Evolutionary conservation across 371 early-diverging fungal species (phyloP).

Genomic region (Mucor racemosus): DNA sequence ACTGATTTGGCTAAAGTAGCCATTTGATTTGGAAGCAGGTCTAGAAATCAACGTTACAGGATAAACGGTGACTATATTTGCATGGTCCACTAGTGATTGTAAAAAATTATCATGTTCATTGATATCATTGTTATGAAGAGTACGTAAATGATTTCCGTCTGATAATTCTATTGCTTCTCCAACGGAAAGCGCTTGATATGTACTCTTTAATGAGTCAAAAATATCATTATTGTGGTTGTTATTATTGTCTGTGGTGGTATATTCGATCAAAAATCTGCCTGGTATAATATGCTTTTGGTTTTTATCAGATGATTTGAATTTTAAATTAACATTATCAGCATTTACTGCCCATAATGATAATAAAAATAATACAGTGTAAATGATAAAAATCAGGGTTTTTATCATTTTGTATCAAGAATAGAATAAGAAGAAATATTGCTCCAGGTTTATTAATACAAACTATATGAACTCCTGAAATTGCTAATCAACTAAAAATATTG

Average conservation of each 20-base stretch:
- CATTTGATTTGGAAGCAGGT: constrained; percentile 11
- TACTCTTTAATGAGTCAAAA: background rate
- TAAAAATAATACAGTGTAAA: too few relatives aligned
- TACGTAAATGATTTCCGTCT: background rate
- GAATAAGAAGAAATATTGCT: too few relatives aligned
- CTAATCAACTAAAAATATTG: too few relatives aligned
- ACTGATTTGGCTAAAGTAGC: constrained; percentile 12
- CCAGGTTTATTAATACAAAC: too few relatives aligned
- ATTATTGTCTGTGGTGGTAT: background rate
- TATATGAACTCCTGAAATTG: too few relatives aligned
- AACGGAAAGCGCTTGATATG: background rate
- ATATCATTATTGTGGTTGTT: background rate
- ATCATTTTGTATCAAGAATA: too few relatives aligned
- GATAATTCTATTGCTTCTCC: background rate
- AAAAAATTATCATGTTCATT: constrained; percentile 6
- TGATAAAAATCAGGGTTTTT: too few relatives aligned
- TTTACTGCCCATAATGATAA: too few relatives aligned
- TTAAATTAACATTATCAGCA: background rate
- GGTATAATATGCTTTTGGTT: constrained; percentile 10
- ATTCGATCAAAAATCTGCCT: constrained; percentile 16
- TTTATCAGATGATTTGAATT: background rate
- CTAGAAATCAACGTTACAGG: constrained; percentile 16
- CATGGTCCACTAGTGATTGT: constrained; percentile 5
- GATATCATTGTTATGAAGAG: background rate
- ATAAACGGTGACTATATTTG: constrained; percentile 14